Percentiles rank a stretch among this genome's conserved stretches.
These are phyloP conservation scores for Cyberlindnera amylophila DNA, from an alignment of 805 yeast genomes.

Conservation along the genomic window DNA sequence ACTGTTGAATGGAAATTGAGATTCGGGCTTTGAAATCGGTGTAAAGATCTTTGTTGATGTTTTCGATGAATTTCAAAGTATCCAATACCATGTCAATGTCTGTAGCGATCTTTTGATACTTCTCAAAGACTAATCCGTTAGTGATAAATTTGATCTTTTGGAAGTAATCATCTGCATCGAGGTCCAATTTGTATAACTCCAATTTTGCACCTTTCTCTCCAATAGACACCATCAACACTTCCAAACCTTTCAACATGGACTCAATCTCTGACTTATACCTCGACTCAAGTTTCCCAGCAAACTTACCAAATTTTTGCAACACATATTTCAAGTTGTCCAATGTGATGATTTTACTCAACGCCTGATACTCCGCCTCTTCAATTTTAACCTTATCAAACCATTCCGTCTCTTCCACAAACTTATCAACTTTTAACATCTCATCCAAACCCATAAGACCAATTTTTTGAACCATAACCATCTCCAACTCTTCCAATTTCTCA, in stretches of 20 bases:
- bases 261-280: conserved; percentile 4
- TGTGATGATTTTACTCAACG: conserved; percentile 3
- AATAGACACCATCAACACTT: background rate
- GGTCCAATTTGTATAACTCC: conserved; percentile 14
- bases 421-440: conserved; percentile 10
- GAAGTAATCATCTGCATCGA: conserved; percentile 12
- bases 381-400: conserved; percentile 10
- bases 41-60: background rate
- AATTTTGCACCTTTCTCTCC: conserved; percentile 9
- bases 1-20: background rate
- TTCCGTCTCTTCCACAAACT: conserved; percentile 1
- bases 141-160: conserved; percentile 15
- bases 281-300: background rate
- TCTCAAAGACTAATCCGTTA: conserved; percentile 16
- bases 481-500: conserved; percentile 13
- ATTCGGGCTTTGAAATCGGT: background rate
- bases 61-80: conserved; percentile 2
- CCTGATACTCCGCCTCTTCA: conserved; percentile 6
- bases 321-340: conserved; percentile 12
- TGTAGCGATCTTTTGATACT: conserved; percentile 14
- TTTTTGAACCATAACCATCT: conserved; percentile 11
- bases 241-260: background rate
- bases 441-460: conserved; percentile 3
- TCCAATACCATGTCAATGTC: background rate
- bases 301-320: conserved; percentile 7